Conservation (phyloP, 208 protist genomes). For the Leishmania mexicana region DNA sequence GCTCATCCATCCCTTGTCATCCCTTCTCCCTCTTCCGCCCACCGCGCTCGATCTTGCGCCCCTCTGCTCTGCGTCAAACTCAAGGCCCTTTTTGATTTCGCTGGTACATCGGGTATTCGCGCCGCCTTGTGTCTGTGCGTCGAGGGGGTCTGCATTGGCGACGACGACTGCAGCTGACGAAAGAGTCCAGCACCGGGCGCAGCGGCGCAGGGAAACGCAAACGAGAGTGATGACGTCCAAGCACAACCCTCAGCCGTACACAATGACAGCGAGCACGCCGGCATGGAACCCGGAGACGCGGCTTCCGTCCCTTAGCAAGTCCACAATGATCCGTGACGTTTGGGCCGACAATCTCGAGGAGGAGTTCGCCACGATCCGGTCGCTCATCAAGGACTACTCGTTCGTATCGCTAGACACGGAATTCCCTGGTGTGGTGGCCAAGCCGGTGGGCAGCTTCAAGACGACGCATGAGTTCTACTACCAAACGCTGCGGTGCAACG, state of each 20-base stretch:
- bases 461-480: conserved; percentile 96
- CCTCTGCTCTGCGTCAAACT: too few relatives aligned
- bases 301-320: conserved; percentile 85
- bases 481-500: conserved; percentile 97
- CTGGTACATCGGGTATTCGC: background rate
- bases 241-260: conserved; percentile 23
- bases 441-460: conserved; percentile 96
- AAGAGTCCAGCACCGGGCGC: background rate
- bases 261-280: conserved; percentile 31
- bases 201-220: background rate
- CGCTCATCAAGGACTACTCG: conserved; percentile 96
- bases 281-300: conserved; percentile 28
- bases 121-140: background rate
- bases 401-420: conserved; percentile 99
- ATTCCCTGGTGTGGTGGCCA: conserved; percentile 98
- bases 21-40: conserved; percentile 2
- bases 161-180: background rate
- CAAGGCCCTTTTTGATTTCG: background rate
- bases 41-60: background rate
- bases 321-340: conserved; percentile 95
- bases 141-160: background rate
- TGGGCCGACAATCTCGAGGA: conserved; percentile 97
- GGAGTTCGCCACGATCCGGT: conserved; percentile 96
- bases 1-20: background rate
- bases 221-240: conserved; percentile 10